Base-by-base conservation (phyloP, 2,329 filamentous ascomycete genomes). In the Neurospora crassa region DNA sequence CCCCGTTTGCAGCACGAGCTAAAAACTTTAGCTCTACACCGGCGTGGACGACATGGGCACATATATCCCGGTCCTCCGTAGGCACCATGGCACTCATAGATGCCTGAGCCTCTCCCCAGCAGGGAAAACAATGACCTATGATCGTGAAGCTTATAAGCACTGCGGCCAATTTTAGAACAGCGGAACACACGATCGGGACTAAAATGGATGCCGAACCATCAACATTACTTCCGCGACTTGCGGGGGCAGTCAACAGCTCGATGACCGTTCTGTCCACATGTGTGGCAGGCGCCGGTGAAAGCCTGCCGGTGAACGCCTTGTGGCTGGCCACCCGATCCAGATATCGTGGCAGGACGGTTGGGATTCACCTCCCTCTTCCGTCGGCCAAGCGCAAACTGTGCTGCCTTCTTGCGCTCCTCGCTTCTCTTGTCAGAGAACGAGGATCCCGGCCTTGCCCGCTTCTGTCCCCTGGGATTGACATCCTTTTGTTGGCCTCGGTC, bases 281-380 rank as follows among this genome's bases (percentile, higher is more conserved):
- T 84, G 79, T 86, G 88, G 78, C 91, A 92, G 67, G 82, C 83
- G 67, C 86, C 79, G 59, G 75, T 76, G 74, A 75, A 79, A 73
- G 76, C 81, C 80, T 75, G 74, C 42, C 71, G 71, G 37, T 71
- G 71, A 41, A 71, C 71, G 16, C 59, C 68, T 67, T 73, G 72
- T 8, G 74, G 72, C 41, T 75, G 47, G 47, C 20, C 74, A 53
- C 77, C 78, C 53, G 76, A 75, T 5, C 75, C 83, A 72, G 90
- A 92, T 67, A 92, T 88, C 1, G 88, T 90, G 5, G 84, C 85
- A 71, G 90, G 78, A 34, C 84, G 84, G 76, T 90, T 90, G 71
- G 93, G 80, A 73, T 90, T 90, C 69, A 92, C 84, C 70, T 91
- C 88, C 78, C 90, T 91, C 79, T 89, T 89, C 76, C 87, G 86